phyloP scores from a whole-genome alignment of 148 eudicot genomes.

The Rhododendron ferrugineum region DNA sequence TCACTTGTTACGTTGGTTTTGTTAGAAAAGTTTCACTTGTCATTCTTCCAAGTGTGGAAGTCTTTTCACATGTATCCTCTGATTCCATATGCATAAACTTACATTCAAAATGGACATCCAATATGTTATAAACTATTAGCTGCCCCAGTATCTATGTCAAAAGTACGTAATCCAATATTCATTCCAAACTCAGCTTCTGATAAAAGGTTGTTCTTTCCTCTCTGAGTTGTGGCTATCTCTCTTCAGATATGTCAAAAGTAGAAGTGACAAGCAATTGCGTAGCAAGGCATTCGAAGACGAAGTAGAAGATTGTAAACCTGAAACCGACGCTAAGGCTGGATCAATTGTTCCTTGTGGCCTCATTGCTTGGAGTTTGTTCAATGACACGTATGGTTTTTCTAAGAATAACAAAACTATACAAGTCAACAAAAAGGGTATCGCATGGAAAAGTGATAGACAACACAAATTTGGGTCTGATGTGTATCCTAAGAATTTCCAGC shows the following conservation, averaged over 20 bases:
- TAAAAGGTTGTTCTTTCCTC: neutral
- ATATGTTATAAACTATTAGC: neutral
- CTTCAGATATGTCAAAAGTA: conserved; percentile 63
- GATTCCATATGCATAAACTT: neutral
- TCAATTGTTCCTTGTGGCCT: conserved; percentile 74
- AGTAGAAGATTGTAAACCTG: conserved; percentile 49
- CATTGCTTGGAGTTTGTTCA: conserved; percentile 82
- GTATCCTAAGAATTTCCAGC: conserved; percentile 64
- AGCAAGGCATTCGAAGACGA: neutral
- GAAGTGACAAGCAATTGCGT: conserved; percentile 54
- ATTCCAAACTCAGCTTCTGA: neutral
- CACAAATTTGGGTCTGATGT: conserved; percentile 66
- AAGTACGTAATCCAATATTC: neutral
- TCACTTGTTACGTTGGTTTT: neutral
- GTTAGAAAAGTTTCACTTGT: neutral
- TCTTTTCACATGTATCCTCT: neutral
- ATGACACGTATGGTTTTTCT: conserved; percentile 53
- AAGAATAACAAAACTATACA: conserved; percentile 10
- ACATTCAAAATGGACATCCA: neutral
- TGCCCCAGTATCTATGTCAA: neutral
- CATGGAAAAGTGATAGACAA: conserved; percentile 65
- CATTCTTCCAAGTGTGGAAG: neutral
- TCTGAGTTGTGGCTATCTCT: conserved; percentile 1
- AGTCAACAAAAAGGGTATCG: conserved; percentile 54
- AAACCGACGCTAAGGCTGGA: conserved; percentile 3